Conservation (phyloP, 768 basidiomycete species). For the Grammothele lineata region DNA sequence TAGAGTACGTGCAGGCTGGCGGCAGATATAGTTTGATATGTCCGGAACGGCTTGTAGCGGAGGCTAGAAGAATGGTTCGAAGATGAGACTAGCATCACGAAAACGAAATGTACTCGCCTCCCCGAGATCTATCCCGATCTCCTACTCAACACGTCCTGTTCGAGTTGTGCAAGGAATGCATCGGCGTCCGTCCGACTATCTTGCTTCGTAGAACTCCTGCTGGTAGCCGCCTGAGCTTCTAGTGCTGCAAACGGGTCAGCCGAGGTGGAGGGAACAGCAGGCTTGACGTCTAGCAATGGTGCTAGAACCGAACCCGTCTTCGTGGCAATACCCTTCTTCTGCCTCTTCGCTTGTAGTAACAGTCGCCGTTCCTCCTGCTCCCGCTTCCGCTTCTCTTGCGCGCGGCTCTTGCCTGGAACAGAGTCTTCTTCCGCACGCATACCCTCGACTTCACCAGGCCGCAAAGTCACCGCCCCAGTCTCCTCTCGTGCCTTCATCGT, state of each 20-base stretch:
- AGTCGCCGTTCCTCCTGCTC: conserved; percentile 64
- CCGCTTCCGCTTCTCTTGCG: conserved; percentile 69
- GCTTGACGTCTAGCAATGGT: too few species aligned
- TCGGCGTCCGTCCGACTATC: conserved; percentile 44
- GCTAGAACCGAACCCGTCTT: too few species aligned
- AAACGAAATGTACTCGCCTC: too few species aligned
- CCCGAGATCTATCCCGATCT: too few species aligned
- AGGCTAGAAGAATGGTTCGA: conserved; percentile 24
- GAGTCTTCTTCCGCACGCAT: conserved; percentile 43
- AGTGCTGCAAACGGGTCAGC: conserved; percentile 49
- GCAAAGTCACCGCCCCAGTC: conserved; percentile 53
- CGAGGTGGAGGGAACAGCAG: too few species aligned
- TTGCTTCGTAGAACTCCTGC: conserved; percentile 9
- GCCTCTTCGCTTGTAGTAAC: conserved; percentile 62
- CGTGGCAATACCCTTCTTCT: too few species aligned
- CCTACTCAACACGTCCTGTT: conserved; percentile 51
- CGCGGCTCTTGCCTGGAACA: conserved; percentile 39
- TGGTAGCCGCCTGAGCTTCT: conserved; percentile 30
- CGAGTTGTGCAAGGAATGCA: conserved; percentile 60
- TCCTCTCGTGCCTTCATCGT: conserved; percentile 63
- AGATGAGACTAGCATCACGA: too few species aligned
- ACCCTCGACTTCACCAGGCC: conserved; percentile 74
- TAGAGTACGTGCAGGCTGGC: conserved; percentile 40
- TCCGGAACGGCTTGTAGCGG: conserved; percentile 43
- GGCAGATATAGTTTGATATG: conserved; percentile 44